Evolutionary conservation across 2,329 filamentous ascomycete genomes (phyloP), one percentile per base, ranked within the genome.

Genomic region (Arthroderma sp.): DNA sequence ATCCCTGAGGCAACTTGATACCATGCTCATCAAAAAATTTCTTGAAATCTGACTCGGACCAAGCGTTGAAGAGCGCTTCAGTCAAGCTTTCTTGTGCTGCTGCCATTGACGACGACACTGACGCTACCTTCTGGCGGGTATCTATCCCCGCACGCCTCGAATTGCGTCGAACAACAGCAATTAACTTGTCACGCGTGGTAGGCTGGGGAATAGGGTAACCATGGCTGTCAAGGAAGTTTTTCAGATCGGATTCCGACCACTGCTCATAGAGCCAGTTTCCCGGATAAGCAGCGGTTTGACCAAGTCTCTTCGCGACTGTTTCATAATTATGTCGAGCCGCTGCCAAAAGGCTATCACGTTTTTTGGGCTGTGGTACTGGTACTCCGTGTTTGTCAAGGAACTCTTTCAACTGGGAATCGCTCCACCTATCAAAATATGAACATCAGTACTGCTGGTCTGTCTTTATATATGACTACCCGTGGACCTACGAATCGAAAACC

Each of bases 201-300:
- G 86, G 83, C 62, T 96, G 89, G 49, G 91, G 89, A 44, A 77
- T 84, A 8, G 85, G 81, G 64, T 89, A 80, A 42, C 91, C 91
- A 53, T 86, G 79, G 53, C 82, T 81, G 57, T 96, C 91, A 39
- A 95, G 81, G 83, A 85, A 98, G 53, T 84, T 76, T 72, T 96
- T 96, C 50, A 94, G 69, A 41, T 95, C 89, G 52, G 88, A 95
- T 52, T 94, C 85, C 43, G 84, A 81, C 91, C 91, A 98, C 5
- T 81, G 73, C 49, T 80, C 75, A 61, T 95, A 98, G 37, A 96
- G 70, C 91, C 91, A 96, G 68, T 95, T 79, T 34, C 91, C 91
- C 31, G 91, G 91, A 59, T 96, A 96, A n/a, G 78, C 68, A 43
- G 77, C 69, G 9, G 85, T 82, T 66, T 95, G 82, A 49, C 85